These are phyloP conservation scores for Aeschynomene evenia DNA, from an alignment of 306 rosid genomes.

Conservation along the genomic window DNA sequence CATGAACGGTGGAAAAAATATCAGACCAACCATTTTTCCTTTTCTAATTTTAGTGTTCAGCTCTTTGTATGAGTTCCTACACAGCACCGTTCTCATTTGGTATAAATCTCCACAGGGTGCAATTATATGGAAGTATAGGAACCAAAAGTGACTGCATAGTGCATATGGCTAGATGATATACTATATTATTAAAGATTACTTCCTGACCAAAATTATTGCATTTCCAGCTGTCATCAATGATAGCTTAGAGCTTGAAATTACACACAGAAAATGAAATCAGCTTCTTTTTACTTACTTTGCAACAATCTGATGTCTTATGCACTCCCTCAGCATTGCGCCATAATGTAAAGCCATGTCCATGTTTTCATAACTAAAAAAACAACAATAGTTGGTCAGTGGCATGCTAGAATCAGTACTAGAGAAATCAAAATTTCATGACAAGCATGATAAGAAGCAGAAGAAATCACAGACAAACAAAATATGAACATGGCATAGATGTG, in stretches of 20 bases:
- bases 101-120: constrained; percentile 23
- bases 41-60: constrained; percentile 2
- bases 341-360: constrained; percentile 95
- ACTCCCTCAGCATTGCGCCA: constrained; percentile 98
- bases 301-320: constrained; percentile 97
- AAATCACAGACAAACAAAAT: not conserved
- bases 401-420: not conserved
- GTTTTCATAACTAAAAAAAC: constrained; percentile 66
- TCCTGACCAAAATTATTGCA: not conserved
- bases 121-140: constrained; percentile 17
- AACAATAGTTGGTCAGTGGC: constrained; percentile 18
- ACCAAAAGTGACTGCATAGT: constrained; percentile 1
- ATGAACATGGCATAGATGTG: not conserved
- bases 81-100: constrained; percentile 24
- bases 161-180: not conserved
- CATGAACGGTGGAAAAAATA: not conserved
- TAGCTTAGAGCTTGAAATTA: constrained; percentile 5
- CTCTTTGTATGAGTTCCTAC: constrained; percentile 4
- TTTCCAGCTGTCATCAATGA: constrained; percentile 15
- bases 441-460: not conserved
- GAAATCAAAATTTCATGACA: constrained; percentile 17
- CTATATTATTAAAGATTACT: not conserved
- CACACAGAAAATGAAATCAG: constrained; percentile 11
- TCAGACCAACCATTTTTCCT: not conserved
- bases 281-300: constrained; percentile 64